phyloP scores from a whole-genome alignment of 176 grass and related monocot genomes.

The Tillandsia fasciculata region DNA sequence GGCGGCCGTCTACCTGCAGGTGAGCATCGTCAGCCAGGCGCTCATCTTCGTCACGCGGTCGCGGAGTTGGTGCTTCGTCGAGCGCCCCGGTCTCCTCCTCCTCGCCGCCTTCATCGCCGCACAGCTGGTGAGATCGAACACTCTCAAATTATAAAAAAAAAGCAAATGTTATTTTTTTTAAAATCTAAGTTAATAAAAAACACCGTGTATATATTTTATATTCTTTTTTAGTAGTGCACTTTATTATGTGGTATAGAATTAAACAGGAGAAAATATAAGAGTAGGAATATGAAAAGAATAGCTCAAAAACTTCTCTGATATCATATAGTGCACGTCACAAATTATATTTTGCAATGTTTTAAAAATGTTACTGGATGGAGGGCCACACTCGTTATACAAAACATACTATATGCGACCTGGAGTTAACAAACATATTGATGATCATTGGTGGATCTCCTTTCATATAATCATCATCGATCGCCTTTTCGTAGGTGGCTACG shows the following conservation, averaged over 20 bases:
- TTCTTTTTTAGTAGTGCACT: no score
- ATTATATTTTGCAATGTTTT: no score
- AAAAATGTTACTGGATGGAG: no score
- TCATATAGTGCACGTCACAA: no score
- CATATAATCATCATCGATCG: neutral
- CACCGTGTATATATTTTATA: no score
- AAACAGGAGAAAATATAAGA: no score
- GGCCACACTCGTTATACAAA: no score
- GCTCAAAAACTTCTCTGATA: no score
- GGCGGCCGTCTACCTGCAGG: slow-evolving; percentile 68
- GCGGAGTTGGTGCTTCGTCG: slow-evolving; percentile 46
- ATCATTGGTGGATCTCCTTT: neutral
- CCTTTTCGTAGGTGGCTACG: slow-evolving; percentile 32
- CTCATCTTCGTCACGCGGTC: slow-evolving; percentile 71
- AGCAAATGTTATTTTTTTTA: no score
- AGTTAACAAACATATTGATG: neutral
- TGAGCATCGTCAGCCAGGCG: slow-evolving; percentile 73
- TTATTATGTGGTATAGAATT: no score
- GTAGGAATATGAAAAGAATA: no score
- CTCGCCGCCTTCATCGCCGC: slow-evolving; percentile 34
- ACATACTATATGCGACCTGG: neutral
- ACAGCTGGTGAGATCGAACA: slow-evolving; percentile 24
- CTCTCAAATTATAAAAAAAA: neutral
- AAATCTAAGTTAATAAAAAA: no score
- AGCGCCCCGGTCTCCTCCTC: slow-evolving; percentile 49